Evolutionary conservation across 345 rosid genomes (phyloP), one percentile per base, ranked within the genome.

Genomic region (Lepidium aucheri): DNA sequence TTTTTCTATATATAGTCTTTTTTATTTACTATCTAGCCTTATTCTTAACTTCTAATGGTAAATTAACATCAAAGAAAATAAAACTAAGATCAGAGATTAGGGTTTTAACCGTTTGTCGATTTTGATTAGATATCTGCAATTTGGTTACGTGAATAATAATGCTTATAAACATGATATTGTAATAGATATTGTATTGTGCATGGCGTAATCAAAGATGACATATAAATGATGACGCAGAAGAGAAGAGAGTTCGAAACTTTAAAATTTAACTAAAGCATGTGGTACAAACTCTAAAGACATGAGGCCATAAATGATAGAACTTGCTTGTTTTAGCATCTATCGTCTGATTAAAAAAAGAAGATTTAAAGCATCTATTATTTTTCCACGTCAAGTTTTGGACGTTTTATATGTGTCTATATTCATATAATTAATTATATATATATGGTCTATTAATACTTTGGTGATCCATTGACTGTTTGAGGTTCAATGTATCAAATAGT

Each of bases 211-310:
- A 44, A 39, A 41, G 44, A 62, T 62, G 63, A 70, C 74, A 50
- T 44, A 13, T 2, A 26, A 24, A 53, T 44, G 63, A 44, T 70
- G 68, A 62, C 74, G 74, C 61, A 43, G 32, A 62, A n/a, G 65
- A 70, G 74, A 62, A 11, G 13, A 70, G 62, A 40, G 45, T 53
- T 70, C 68, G 41, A 70, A 20, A 61, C 62, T 70, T 70, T 61
- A 34, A 61, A 53, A 47, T 61, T 61, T 42, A 24, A 62, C 53
- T 33, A 34, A 62, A 53, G 63, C 63, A 70, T 43, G 68, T 62
- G 74, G 63, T 53, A 39, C 66, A 49, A 38, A 50, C 59, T 68
- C 34, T 32, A 43, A 49, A 68, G 47, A 12, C 54, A 52, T 24
- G 38, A 26, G 36, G 52, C 46, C 61, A 30, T 10, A 26, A 6